Percentiles rank a stretch among this genome's conserved stretches.
phyloP scores from a whole-genome alignment of 371 early-diverging fungal species.

The Mortierella sp. region DNA sequence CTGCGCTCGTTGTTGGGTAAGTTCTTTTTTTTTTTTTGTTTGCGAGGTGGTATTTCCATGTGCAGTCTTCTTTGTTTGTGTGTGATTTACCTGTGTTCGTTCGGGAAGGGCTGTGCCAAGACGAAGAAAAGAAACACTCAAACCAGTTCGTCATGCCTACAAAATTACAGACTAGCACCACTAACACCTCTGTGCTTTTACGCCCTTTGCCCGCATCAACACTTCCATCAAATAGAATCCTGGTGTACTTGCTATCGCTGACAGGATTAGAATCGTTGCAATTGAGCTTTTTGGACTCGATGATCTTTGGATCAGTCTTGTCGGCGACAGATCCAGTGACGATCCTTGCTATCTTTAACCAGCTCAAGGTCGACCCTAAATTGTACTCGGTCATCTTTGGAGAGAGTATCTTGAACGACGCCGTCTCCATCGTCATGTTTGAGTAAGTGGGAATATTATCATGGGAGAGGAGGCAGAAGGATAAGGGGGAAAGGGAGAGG shows the following conservation, averaged over 20 bases:
- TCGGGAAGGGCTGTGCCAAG: neutral
- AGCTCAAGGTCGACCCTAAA: slow-evolving; percentile 92
- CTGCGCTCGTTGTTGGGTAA: slow-evolving; percentile 90
- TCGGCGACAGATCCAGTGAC: slow-evolving; percentile 98
- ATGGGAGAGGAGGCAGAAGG: neutral
- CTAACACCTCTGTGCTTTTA: neutral
- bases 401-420: slow-evolving; percentile 94
- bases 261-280: slow-evolving; percentile 78
- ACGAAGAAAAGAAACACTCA: neutral
- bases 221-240: slow-evolving; percentile 54
- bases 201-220: neutral
- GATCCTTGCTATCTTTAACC: slow-evolving; percentile 92
- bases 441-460: slow-evolving; percentile 62
- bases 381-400: slow-evolving; percentile 96
- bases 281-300: slow-evolving; percentile 85
- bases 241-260: slow-evolving; percentile 78
- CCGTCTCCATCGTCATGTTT: slow-evolving; percentile 95
- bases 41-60: neutral
- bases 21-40: neutral
- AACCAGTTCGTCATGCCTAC: neutral
- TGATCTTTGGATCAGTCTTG: slow-evolving; percentile 93
- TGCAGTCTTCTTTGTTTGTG: neutral
- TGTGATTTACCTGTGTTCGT: neutral
- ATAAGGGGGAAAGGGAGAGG: neutral
- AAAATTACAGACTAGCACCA: neutral